These are phyloP conservation scores for Psilocybe subaeruginosa DNA, from an alignment of 768 basidiomycete genomes.

Conservation along the genomic window DNA sequence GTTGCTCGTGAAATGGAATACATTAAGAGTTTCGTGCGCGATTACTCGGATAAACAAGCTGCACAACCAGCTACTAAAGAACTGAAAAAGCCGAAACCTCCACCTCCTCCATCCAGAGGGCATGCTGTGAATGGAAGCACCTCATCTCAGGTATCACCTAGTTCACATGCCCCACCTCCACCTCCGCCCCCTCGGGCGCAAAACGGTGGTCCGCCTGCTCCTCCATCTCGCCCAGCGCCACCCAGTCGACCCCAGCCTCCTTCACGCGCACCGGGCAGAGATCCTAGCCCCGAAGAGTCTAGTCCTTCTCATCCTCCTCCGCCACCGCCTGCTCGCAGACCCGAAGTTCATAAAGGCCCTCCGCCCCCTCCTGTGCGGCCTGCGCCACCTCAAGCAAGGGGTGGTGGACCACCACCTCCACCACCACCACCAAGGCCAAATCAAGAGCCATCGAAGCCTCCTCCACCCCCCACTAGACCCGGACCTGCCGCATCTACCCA, in stretches of 20 bases:
- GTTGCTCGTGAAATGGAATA: slow-evolving; percentile 85
- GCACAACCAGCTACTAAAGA: slow-evolving; percentile 41
- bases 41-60: slow-evolving; percentile 38
- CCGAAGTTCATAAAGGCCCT: slow-evolving; percentile 32
- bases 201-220: slow-evolving; percentile 25
- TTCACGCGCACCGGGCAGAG: slow-evolving; percentile 30
- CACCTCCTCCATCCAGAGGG: slow-evolving; percentile 56
- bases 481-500: slow-evolving; percentile 19
- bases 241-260: slow-evolving; percentile 28
- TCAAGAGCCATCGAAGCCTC: slow-evolving; percentile 5
- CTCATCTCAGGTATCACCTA: slow-evolving; percentile 38
- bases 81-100: slow-evolving; percentile 48
- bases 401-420: slow-evolving; percentile 12
- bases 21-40: slow-evolving; percentile 79
- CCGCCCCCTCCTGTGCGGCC: slow-evolving; percentile 29
- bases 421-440: slow-evolving; percentile 21
- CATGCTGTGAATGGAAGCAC: slow-evolving; percentile 38
- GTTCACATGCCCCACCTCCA: slow-evolving; percentile 39
- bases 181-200: slow-evolving; percentile 35
- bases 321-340: slow-evolving; percentile 35
- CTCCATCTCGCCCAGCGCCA: slow-evolving; percentile 39
- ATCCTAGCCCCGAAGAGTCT: slow-evolving; percentile 39
- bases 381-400: slow-evolving; percentile 18
- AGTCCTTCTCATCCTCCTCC: slow-evolving; percentile 40
- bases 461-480: slow-evolving; percentile 23